A percentile compares a stretch with the other conserved stretches of the same genome.
These are phyloP conservation scores for Salix udensis DNA, from an alignment of 345 rosid species.

Conservation along the genomic window DNA sequence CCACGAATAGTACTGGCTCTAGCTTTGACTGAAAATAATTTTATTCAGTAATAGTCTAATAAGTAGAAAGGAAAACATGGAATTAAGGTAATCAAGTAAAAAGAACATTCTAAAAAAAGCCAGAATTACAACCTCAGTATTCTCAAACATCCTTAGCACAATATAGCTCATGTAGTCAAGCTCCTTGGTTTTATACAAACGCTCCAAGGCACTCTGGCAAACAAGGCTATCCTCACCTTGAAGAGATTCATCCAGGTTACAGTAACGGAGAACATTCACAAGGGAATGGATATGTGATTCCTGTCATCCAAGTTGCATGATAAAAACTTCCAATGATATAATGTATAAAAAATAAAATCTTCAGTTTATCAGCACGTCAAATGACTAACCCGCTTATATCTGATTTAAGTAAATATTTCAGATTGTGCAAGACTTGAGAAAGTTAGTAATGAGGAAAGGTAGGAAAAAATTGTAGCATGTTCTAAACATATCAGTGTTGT, in stretches of 20 bases:
- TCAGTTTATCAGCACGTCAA: not conserved
- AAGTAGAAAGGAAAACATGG: not conserved
- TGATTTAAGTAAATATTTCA: not conserved
- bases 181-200: slow-evolving; percentile 78
- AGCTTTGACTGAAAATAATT: not conserved
- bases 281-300: slow-evolving; percentile 98
- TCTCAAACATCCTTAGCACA: slow-evolving; percentile 89
- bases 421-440: not conserved
- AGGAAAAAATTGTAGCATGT: not conserved
- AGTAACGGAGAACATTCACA: slow-evolving; percentile 89
- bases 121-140: slow-evolving; percentile 55
- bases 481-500: not conserved
- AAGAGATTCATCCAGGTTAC: slow-evolving; percentile 95
- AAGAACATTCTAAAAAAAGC: not conserved
- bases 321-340: not conserved
- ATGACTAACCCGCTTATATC: not conserved
- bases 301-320: slow-evolving; percentile 37
- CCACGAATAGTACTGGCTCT: not conserved
- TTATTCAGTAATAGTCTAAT: not conserved
- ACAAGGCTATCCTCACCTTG: slow-evolving; percentile 92
- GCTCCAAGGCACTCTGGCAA: slow-evolving; percentile 67
- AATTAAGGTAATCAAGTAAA: not conserved
- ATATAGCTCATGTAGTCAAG: slow-evolving; percentile 99
- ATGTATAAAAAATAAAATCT: not conserved
- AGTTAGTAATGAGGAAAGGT: not conserved